A percentile compares a stretch with the other conserved stretches of the same genome.
Conservation (phyloP, 2,329 filamentous ascomycete species). For the Beauveria asiatica region DNA sequence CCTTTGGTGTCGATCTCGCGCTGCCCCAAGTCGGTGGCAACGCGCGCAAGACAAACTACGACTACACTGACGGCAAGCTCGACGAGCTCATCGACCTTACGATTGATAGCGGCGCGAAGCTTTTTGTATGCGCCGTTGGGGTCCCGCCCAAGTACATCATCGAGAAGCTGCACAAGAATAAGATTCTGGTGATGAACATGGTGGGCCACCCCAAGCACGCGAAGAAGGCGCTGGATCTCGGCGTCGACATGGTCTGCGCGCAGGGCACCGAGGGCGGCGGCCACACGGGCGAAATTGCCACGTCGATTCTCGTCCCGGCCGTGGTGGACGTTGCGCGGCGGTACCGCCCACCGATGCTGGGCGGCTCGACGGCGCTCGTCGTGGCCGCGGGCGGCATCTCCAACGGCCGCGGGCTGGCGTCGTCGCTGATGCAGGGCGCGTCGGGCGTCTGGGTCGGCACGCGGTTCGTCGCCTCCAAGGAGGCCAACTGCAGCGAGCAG, state of each 20-base stretch:
- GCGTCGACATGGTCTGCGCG: constrained; percentile 84
- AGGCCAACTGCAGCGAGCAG: constrained; percentile 70
- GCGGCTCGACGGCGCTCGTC: constrained; percentile 64
- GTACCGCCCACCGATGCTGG: constrained; percentile 62
- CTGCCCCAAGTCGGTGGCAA: constrained; percentile 79
- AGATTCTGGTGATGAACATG: constrained; percentile 94
- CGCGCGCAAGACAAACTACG: constrained; percentile 87
- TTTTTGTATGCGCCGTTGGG: constrained; percentile 85
- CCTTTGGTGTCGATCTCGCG: constrained; percentile 87
- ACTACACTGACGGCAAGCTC: constrained; percentile 88
- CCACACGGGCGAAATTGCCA: constrained; percentile 82
- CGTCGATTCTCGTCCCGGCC: constrained; percentile 73
- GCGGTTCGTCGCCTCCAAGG: constrained; percentile 73
- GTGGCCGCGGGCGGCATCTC: constrained; percentile 87
- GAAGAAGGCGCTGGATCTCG: constrained; percentile 74
- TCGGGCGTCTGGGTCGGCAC: constrained; percentile 91
- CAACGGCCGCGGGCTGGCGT: constrained; percentile 75
- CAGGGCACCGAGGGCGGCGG: constrained; percentile 92
- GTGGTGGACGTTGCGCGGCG: constrained; percentile 73
- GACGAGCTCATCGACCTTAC: constrained; percentile 83
- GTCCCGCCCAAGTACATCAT: constrained; percentile 73
- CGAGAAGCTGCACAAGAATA: constrained; percentile 65
- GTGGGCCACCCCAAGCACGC: constrained; percentile 89
- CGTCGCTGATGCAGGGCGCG: constrained; percentile 79
- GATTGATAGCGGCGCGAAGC: constrained; percentile 70